Conservation (phyloP, 768 basidiomycete genomes). For the Phlebiopsis flavidoalba region DNA sequence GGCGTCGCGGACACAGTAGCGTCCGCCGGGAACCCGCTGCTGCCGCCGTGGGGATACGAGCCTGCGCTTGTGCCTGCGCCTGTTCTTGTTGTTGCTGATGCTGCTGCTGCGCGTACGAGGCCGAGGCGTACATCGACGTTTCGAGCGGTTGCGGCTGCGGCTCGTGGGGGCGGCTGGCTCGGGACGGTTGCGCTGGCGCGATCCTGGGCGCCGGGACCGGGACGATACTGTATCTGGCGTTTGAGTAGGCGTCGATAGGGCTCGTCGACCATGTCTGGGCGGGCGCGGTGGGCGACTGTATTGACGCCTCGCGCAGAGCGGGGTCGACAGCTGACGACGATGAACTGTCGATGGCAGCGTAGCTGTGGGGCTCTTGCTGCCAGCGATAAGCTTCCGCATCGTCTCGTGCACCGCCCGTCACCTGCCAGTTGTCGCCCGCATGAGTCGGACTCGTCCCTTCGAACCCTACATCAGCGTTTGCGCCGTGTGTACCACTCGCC, state of each 20-base stretch:
- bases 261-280: conserved; percentile 7
- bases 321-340: conserved; percentile 13
- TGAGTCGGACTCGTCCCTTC: conserved; percentile 10
- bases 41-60: conserved; percentile 17
- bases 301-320: conserved; percentile 11
- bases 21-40: too few species aligned
- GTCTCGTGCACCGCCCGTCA: conserved; percentile 17
- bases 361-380: conserved; percentile 17
- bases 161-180: conserved; percentile 19
- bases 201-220: conserved; percentile 15
- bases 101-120: conserved; percentile 30
- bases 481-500: neutral
- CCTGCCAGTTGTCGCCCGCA: conserved; percentile 17
- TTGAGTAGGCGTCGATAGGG: conserved; percentile 7
- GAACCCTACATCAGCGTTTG: conserved; percentile 3
- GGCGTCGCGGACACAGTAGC: conserved; percentile 18
- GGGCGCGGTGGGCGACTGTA: conserved; percentile 2
- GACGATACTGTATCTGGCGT: conserved; percentile 11
- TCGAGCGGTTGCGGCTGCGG: conserved; percentile 28
- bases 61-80: conserved; percentile 18
- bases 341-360: conserved; percentile 15
- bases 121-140: conserved; percentile 26
- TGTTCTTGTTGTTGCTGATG: conserved; percentile 23
- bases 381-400: conserved; percentile 20
- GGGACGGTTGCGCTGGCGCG: conserved; percentile 8